Evolutionary conservation across 176 grass and related monocot species (phyloP).

Genomic region (Triticum monococcum): DNA sequence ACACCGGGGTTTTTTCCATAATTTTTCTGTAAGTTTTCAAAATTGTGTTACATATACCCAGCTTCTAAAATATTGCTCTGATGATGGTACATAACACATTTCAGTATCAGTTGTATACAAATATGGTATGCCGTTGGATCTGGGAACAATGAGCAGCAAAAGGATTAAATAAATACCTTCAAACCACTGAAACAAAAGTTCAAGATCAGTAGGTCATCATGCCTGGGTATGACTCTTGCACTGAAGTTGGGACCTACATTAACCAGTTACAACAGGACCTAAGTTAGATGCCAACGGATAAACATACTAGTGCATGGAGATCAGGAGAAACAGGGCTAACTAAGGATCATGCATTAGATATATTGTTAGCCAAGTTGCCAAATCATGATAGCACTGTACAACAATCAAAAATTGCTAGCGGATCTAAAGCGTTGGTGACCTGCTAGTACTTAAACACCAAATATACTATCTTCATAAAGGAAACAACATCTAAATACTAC

Average conservation of each 20-base stretch:
- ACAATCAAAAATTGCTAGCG: not conserved
- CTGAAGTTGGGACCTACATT: not conserved
- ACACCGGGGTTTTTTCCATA: not conserved
- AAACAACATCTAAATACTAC: not conserved
- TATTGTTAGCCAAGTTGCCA: not conserved
- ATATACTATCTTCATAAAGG: not conserved
- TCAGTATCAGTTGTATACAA: not conserved
- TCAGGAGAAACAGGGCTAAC: not conserved
- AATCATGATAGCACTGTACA: not conserved
- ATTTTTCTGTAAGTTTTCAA: not conserved
- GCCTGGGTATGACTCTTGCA: not conserved
- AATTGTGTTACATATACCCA: not conserved
- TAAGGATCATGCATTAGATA: not conserved
- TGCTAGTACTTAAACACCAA: not conserved
- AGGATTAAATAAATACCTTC: conserved; percentile 21
- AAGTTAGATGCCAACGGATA: not conserved
- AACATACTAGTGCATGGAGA: not conserved
- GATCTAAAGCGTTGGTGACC: not conserved
- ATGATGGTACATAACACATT: not conserved
- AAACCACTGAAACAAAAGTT: not conserved
- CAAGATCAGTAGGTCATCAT: not conserved
- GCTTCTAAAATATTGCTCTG: not conserved
- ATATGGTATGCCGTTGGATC: not conserved
- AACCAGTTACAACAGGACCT: not conserved
- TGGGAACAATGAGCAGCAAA: not conserved